Conservation (phyloP, 2,329 filamentous ascomycete species). For the Neofusicoccum sp. region DNA sequence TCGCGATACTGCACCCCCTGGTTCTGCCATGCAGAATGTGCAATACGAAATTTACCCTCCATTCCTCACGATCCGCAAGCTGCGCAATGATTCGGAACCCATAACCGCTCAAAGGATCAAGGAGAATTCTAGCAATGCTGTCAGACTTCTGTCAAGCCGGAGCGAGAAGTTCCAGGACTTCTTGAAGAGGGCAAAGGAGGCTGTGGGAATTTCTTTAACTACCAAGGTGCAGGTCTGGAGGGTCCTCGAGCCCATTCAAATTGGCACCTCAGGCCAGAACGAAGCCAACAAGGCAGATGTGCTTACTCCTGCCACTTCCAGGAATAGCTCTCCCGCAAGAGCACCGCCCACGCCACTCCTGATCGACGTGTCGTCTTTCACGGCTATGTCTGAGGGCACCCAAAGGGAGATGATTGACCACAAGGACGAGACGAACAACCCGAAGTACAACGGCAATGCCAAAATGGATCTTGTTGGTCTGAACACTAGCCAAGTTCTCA, state of each 20-base stretch:
- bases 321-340: constrained; percentile 45
- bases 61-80: constrained; percentile 78
- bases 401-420: constrained; percentile 64
- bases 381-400: constrained; percentile 58
- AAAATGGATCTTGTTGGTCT: constrained; percentile 66
- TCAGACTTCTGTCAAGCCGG: constrained; percentile 68
- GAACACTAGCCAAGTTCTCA: constrained; percentile 69
- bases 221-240: constrained; percentile 78
- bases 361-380: constrained; percentile 63
- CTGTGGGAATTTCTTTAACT: constrained; percentile 63
- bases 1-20: constrained; percentile 68
- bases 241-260: constrained; percentile 51
- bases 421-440: constrained; percentile 68
- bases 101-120: constrained; percentile 58
- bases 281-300: constrained; percentile 33
- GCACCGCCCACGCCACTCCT: constrained; percentile 52
- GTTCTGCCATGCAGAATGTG: constrained; percentile 57
- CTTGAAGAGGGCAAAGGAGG: constrained; percentile 68
- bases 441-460: constrained; percentile 73
- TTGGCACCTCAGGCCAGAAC: constrained; percentile 28
- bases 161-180: constrained; percentile 71
- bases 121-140: constrained; percentile 60
- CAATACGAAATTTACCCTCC: constrained; percentile 83
- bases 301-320: constrained; percentile 44
- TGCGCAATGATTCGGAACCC: constrained; percentile 60